Conservation (phyloP, 805 yeast genomes). For the Ogataea ganodermae region DNA sequence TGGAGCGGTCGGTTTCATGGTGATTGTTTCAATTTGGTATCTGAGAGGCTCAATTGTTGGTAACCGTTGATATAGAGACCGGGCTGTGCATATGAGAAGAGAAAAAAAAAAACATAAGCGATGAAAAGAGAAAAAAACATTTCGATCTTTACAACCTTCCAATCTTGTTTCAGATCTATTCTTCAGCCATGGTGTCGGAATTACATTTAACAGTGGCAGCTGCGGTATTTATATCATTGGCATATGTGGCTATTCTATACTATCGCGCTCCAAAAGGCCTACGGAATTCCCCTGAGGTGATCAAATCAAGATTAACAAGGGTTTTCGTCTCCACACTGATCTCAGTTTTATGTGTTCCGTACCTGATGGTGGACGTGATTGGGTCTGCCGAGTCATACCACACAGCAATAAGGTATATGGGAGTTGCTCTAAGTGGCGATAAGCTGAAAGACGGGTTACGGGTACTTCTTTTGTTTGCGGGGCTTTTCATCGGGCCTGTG, state of each 20-base stretch:
- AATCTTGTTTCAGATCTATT: background rate
- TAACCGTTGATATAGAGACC: background rate
- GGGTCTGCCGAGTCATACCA: slow-evolving; percentile 13
- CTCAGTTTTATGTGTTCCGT: slow-evolving; percentile 36
- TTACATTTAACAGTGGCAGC: slow-evolving; percentile 22
- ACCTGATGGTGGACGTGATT: slow-evolving; percentile 25
- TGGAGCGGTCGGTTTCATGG: slow-evolving; percentile 67
- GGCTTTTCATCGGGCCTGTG: slow-evolving; percentile 53
- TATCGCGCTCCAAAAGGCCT: slow-evolving; percentile 24
- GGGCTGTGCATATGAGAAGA: background rate
- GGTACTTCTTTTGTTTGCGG: slow-evolving; percentile 35
- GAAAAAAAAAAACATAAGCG: background rate
- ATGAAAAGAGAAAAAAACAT: background rate
- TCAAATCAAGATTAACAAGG: slow-evolving; percentile 42
- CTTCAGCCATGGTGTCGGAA: background rate
- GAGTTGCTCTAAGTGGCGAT: slow-evolving; percentile 13
- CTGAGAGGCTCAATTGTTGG: slow-evolving; percentile 49
- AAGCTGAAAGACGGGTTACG: slow-evolving; percentile 22
- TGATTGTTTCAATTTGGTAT: slow-evolving; percentile 64
- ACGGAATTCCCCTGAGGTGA: slow-evolving; percentile 47
- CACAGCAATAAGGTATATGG: slow-evolving; percentile 17
- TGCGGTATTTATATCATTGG: slow-evolving; percentile 40
- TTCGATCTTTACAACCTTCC: background rate
- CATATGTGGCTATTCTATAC: slow-evolving; percentile 50
- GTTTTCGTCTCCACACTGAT: slow-evolving; percentile 37